phyloP scores from a whole-genome alignment of 23 red algal genomes.

The Pyropia yezoensis region DNA sequence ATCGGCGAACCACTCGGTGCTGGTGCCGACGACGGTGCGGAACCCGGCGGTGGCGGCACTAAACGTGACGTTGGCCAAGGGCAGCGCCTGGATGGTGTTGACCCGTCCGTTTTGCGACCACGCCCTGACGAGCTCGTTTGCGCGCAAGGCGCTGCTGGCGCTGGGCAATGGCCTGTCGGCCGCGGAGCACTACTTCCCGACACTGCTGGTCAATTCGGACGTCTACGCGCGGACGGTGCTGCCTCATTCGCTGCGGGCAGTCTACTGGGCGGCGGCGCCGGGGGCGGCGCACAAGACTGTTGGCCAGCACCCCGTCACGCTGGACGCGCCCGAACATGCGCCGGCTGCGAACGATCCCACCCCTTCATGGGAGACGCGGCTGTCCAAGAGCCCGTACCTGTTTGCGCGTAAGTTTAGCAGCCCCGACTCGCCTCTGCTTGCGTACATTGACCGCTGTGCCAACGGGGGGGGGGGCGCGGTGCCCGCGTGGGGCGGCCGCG shows the following conservation, averaged over 20 bases:
- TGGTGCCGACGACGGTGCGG: conserved; percentile 18
- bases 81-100: conserved; percentile 51
- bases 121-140: conserved; percentile 17
- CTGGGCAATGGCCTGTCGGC: conserved; percentile 41
- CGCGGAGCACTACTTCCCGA: conserved; percentile 63
- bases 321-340: conserved; percentile 7
- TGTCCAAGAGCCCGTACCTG: conserved; percentile 31
- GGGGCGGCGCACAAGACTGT: background rate
- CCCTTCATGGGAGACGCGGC: conserved; percentile 20
- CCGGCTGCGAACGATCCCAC: conserved; percentile 1
- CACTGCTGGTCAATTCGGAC: conserved; percentile 34
- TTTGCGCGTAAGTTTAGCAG: conserved; percentile 65
- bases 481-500: too few relatives aligned
- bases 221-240: conserved; percentile 38
- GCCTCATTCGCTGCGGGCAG: conserved; percentile 39
- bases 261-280: conserved; percentile 37
- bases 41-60: conserved; percentile 26
- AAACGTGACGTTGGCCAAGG: conserved; percentile 48
- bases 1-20: conserved; percentile 18
- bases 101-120: conserved; percentile 20
- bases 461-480: conserved; percentile 1
- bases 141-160: conserved; percentile 29
- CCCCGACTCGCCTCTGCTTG: conserved; percentile 29
- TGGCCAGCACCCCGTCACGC: conserved; percentile 46
- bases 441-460: conserved; percentile 46